Percentiles rank a stretch among this genome's conserved stretches.
Evolutionary conservation across 768 basidiomycete genomes (phyloP).

Genomic region (Epithele typhae): DNA sequence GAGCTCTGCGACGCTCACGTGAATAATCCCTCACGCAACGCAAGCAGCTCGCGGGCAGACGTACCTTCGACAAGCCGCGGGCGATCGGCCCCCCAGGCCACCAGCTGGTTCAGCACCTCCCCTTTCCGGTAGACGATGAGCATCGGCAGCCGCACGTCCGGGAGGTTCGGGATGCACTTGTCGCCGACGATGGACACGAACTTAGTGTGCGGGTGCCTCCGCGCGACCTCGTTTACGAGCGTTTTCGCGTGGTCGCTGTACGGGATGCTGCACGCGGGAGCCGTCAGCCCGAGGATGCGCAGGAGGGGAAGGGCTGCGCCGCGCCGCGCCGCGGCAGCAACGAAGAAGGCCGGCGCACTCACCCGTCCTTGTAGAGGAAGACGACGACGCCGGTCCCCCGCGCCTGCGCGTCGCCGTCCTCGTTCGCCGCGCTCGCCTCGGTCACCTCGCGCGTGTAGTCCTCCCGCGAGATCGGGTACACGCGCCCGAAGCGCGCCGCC

Average conservation of each 20-base stretch:
- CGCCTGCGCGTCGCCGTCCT: constrained; percentile 59
- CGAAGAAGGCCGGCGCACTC: too few species aligned
- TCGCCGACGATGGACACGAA: constrained; percentile 94
- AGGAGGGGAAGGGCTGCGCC: too few species aligned
- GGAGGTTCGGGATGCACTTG: constrained; percentile 95
- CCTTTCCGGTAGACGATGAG: constrained; percentile 90
- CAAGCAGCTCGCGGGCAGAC: constrained; percentile 4
- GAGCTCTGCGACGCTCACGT: constrained; percentile 45
- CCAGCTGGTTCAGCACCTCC: constrained; percentile 81
- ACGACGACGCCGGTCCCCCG: constrained; percentile 91
- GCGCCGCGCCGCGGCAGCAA: too few species aligned
- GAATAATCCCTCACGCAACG: too few species aligned
- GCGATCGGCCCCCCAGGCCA: constrained; percentile 78
- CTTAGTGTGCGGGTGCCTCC: constrained; percentile 86
- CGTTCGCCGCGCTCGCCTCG: constrained; percentile 75
- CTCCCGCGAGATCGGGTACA: constrained; percentile 86
- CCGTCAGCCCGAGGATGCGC: neutral
- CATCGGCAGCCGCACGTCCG: constrained; percentile 88
- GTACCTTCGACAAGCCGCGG: constrained; percentile 77
- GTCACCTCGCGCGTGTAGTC: constrained; percentile 96
- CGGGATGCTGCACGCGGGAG: constrained; percentile 54
- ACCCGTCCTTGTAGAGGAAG: constrained; percentile 95
- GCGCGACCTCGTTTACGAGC: constrained; percentile 69
- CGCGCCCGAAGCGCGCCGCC: constrained; percentile 71
- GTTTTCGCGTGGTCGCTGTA: constrained; percentile 72